Base-by-base conservation (phyloP, 139 green algal species). In the Micromonas pusilla region DNA sequence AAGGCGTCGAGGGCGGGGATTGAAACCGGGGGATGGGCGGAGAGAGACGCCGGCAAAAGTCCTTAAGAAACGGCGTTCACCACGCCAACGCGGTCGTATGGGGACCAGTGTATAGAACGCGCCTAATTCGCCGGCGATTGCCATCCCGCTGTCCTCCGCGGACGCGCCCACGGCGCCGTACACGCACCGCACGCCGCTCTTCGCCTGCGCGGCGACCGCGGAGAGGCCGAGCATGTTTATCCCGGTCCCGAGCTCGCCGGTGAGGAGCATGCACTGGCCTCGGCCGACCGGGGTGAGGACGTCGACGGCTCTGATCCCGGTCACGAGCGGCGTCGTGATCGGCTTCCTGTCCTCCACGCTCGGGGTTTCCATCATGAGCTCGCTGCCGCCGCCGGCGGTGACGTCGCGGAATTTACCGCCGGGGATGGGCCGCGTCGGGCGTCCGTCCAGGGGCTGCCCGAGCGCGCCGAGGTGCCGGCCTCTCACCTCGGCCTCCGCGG, bases 251-350 rank as follows among this genome's bases (percentile, higher is more conserved):
- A 28, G 52, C 33, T 66, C 52, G 5, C 72, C 72, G 52, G 23
- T 70, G 26, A 78, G 26, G 52, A 78, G 52, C 52, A 78, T 57
- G 4, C 52, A 78, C 52, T 78, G 72, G 25, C 72, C 72, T 31
- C 72, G 52, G 28, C 72, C 72, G 31, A 78, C 4, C 52, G 72
- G 72, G 9, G 52, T 60, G 30, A 78, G 53, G 6, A 78, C 52
- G 33, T 78, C 72, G 30, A 78, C 31, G 4, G 52, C 53, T 21
- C 23, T 53, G 13, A 67, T 28, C 6, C 72, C 72, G 23, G 72
- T 78, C 23, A 75, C 38, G 1, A 75, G 36, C 37, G 68, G 68
- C 37, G 68, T 75, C 37, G 68, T 75, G 36, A 75, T 75, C 25
- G 68, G 68, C 30, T 75, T 75, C 21, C 68, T 60, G n/a, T 60